Percentiles rank a stretch among this genome's conserved stretches.
phyloP scores from a whole-genome alignment of 2,329 filamentous ascomycete species.

The Xylariaceae sp. region DNA sequence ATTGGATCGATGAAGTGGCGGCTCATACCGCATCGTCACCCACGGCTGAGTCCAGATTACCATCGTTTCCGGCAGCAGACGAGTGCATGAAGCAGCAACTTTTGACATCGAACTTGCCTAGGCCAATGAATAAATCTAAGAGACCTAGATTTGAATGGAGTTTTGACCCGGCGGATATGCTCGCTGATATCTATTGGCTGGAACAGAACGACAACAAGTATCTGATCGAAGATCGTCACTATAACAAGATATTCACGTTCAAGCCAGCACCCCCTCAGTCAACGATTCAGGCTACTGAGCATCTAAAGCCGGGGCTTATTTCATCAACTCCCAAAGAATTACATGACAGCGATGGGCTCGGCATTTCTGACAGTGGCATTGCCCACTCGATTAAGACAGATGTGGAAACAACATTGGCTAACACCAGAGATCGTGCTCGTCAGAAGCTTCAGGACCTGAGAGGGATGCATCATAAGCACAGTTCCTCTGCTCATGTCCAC shows the following conservation, averaged over 20 bases:
- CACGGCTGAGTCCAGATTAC: conserved; percentile 36
- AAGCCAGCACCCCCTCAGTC: conserved; percentile 17
- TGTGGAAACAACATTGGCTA: conserved; percentile 43
- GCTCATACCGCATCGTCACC: conserved; percentile 38
- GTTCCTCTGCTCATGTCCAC: conserved; percentile 44
- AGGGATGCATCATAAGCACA: conserved; percentile 51
- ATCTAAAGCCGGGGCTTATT: conserved; percentile 9
- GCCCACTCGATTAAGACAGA: conserved; percentile 28
- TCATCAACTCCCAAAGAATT: conserved; percentile 14
- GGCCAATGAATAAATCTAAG: conserved; percentile 52
- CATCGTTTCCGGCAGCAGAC: conserved; percentile 44
- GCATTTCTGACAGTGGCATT: conserved; percentile 12
- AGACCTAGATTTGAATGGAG: conserved; percentile 81
- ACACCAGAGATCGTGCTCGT: conserved; percentile 54
- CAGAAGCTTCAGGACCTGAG: conserved; percentile 56
- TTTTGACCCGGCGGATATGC: conserved; percentile 73
- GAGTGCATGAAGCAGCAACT: conserved; percentile 38
- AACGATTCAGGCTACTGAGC: conserved; percentile 19
- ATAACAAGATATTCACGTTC: conserved; percentile 62
- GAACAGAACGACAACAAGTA: conserved; percentile 76
- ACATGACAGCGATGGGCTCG: conserved; percentile 8
- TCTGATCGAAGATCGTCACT: conserved; percentile 73
- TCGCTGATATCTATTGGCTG: conserved; percentile 88
- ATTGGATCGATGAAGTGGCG: conserved; percentile 71
- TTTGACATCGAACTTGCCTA: conserved; percentile 36